These are phyloP conservation scores for Cladorrhinum sp. DNA, from an alignment of 2,329 filamentous ascomycete species.

Conservation along the genomic window DNA sequence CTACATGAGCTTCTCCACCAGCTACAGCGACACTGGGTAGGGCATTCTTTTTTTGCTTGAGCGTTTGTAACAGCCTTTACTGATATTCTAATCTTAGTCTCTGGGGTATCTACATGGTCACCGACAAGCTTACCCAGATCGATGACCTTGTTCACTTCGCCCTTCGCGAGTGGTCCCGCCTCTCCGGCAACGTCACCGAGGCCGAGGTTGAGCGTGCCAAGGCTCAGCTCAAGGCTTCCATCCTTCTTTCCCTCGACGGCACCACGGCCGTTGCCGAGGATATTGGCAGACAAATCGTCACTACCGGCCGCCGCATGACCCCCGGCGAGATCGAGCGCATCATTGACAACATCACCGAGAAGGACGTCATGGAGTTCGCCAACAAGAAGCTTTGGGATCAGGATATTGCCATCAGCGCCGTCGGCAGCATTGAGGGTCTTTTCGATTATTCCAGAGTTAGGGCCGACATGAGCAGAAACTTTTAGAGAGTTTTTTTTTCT, in stretches of 20 bases:
- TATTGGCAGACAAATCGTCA: slow-evolving; percentile 97
- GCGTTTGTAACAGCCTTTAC: background rate
- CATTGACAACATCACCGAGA: slow-evolving; percentile 85
- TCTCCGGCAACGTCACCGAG: slow-evolving; percentile 82
- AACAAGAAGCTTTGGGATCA: slow-evolving; percentile 96
- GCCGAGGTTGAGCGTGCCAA: slow-evolving; percentile 97
- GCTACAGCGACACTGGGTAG: slow-evolving; percentile 98
- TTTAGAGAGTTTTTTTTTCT: slow-evolving; percentile 26
- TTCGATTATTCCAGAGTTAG: slow-evolving; percentile 61
- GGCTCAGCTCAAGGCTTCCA: slow-evolving; percentile 97
- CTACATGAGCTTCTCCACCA: slow-evolving; percentile 99
- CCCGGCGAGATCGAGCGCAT: slow-evolving; percentile 93
- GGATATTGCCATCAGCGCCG: slow-evolving; percentile 89
- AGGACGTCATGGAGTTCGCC: slow-evolving; percentile 96
- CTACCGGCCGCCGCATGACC: slow-evolving; percentile 86
- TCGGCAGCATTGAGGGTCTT: slow-evolving; percentile 86
- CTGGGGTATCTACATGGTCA: slow-evolving; percentile 98
- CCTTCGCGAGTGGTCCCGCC: slow-evolving; percentile 95
- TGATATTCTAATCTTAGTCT: slow-evolving; percentile 57
- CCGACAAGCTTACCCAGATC: slow-evolving; percentile 79
- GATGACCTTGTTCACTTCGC: slow-evolving; percentile 98
- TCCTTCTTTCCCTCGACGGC: slow-evolving; percentile 94
- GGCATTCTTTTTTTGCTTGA: background rate
- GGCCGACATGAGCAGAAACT: slow-evolving; percentile 38
- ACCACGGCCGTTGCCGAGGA: slow-evolving; percentile 97